Evolutionary conservation across 2,329 filamentous ascomycete species (phyloP).

Genomic region (Talaromyces sp.): DNA sequence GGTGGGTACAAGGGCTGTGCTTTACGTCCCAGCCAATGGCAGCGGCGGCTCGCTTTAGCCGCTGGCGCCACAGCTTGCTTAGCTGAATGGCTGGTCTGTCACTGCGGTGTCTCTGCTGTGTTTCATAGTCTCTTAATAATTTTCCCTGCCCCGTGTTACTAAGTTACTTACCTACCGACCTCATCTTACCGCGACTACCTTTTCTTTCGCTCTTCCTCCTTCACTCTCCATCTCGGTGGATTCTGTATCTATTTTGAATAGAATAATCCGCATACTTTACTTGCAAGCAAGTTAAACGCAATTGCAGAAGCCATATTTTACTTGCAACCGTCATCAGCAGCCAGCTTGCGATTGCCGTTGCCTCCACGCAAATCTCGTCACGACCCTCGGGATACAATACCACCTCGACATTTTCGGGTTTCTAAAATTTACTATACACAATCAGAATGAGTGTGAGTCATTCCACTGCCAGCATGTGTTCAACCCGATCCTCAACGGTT

Average conservation of each 20-base stretch:
- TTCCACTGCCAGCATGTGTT: not conserved
- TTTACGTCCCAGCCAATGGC: not conserved
- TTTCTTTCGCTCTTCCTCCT: not conserved
- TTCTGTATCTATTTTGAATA: not conserved
- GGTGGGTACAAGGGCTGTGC: conserved; percentile 4
- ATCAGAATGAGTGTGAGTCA: conserved; percentile 17
- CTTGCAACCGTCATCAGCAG: not conserved
- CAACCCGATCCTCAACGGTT: not conserved
- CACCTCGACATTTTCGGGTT: not conserved
- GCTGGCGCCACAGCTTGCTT: conserved; percentile 2
- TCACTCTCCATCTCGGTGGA: not conserved
- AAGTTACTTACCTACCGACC: not conserved
- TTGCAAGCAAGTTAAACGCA: not conserved
- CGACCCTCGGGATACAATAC: not conserved
- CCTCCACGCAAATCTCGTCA: conserved; percentile 11
- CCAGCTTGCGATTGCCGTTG: conserved; percentile 15
- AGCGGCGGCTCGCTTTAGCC: not conserved
- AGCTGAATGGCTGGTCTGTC: not conserved
- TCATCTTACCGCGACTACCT: not conserved
- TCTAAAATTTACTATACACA: not conserved
- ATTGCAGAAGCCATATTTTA: not conserved
- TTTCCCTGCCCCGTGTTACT: conserved; percentile 9
- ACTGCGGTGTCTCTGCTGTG: conserved; percentile 7
- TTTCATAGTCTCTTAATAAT: conserved; percentile 12
- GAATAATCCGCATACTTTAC: not conserved